These are phyloP conservation scores for Penicillium pancosmium DNA, from an alignment of 495 filamentous ascomycete genomes.

Conservation along the genomic window DNA sequence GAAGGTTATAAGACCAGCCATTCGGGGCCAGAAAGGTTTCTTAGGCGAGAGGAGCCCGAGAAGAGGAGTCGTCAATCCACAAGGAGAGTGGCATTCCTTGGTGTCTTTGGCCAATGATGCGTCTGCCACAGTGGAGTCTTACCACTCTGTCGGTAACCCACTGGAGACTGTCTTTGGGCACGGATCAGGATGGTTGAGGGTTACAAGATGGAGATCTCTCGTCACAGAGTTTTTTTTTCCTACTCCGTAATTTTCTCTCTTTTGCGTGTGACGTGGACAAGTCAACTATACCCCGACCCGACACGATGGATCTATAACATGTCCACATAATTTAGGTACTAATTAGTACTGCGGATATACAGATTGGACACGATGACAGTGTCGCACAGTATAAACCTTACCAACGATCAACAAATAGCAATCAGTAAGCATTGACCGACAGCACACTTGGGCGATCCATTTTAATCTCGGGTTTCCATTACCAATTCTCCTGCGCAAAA, in stretches of 20 bases:
- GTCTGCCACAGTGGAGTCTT: not conserved
- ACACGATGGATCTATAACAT: not conserved
- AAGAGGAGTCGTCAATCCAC: constrained; percentile 5
- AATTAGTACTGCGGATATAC: no score
- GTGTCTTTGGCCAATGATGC: constrained; percentile 1
- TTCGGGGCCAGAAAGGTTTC: not conserved
- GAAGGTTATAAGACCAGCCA: constrained; percentile 3
- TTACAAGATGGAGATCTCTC: not conserved
- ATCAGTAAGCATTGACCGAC: not conserved
- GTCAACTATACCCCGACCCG: not conserved
- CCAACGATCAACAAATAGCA: not conserved
- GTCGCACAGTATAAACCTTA: not conserved
- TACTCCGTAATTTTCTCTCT: not conserved
- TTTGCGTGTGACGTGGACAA: not conserved
- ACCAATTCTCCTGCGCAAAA: not conserved
- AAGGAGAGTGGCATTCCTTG: constrained; percentile 1
- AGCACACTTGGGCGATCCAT: not conserved
- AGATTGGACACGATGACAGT: not conserved
- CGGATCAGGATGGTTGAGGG: constrained; percentile 1
- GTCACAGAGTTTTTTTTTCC: not conserved
- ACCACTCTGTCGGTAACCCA: constrained; percentile 3
- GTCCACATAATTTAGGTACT: not conserved
- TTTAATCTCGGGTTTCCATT: not conserved
- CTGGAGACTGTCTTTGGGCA: not conserved
- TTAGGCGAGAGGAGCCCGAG: constrained; percentile 1